These are phyloP conservation scores for Gossypium schwendimanii DNA, from an alignment of 441 rosid species.

Conservation along the genomic window DNA sequence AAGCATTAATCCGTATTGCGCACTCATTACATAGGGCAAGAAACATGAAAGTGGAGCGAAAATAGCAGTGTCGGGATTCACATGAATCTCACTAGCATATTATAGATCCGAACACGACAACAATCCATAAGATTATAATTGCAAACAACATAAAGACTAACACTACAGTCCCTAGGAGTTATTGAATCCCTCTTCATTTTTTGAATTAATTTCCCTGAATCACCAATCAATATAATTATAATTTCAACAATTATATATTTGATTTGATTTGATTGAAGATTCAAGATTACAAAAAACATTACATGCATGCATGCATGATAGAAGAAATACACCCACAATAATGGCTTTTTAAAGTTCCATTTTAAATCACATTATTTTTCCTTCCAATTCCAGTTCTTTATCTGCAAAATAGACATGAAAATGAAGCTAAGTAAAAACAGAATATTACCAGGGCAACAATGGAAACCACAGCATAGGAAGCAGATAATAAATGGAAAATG, in stretches of 20 bases:
- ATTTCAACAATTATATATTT: background rate
- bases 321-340: background rate
- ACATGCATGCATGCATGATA: background rate
- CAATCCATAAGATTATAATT: background rate
- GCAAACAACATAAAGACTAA: background rate
- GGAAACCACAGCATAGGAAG: conserved; percentile 36
- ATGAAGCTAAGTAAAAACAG: background rate
- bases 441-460: conserved; percentile 33
- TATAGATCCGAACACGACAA: background rate
- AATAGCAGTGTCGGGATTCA: background rate
- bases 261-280: background rate
- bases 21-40: background rate
- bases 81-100: background rate
- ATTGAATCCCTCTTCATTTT: background rate
- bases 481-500: conserved; percentile 28
- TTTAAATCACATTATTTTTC: background rate
- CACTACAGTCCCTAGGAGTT: background rate
- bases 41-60: background rate
- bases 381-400: background rate
- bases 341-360: background rate
- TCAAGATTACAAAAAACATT: background rate
- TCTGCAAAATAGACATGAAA: background rate
- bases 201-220: background rate
- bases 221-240: background rate
- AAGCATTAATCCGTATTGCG: background rate